phyloP scores from a whole-genome alignment of 805 yeast genomes.

The Lipomyces kockii region DNA sequence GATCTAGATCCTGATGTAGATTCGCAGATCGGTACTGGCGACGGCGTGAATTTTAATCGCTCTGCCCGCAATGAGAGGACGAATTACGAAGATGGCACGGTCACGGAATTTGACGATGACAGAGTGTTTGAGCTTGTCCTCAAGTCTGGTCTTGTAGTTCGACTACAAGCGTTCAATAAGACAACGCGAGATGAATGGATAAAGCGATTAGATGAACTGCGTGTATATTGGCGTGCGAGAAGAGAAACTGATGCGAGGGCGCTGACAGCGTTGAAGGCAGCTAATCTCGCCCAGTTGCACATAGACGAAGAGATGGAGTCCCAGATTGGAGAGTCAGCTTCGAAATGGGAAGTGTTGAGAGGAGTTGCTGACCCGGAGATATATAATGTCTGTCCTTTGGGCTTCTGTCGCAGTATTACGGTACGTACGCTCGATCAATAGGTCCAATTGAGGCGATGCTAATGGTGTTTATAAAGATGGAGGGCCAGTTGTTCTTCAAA shows the following conservation, averaged over 20 bases:
- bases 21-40: conserved; percentile 26
- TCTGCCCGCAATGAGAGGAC: conserved; percentile 26
- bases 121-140: conserved; percentile 60
- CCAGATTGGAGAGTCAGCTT: conserved; percentile 51
- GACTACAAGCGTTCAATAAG: conserved; percentile 61
- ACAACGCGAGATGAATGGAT: conserved; percentile 69
- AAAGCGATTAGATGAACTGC: conserved; percentile 50
- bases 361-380: conserved; percentile 59
- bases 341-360: conserved; percentile 60
- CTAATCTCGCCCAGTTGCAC: conserved; percentile 55
- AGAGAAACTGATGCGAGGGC: conserved; percentile 50
- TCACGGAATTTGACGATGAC: conserved; percentile 43
- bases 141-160: conserved; percentile 52
- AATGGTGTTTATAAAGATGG: conserved; percentile 40
- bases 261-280: conserved; percentile 48
- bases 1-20: conserved; percentile 22
- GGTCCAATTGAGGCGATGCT: background rate
- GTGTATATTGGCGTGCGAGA: conserved; percentile 64
- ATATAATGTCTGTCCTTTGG: conserved; percentile 60
- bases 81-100: conserved; percentile 29
- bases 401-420: conserved; percentile 64
- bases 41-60: conserved; percentile 27
- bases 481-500: conserved; percentile 74
- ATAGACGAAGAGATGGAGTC: conserved; percentile 64
- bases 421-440: conserved; percentile 28